Conservation (phyloP, 164 flowering plant genomes). For the Paratinospora sagittata region DNA sequence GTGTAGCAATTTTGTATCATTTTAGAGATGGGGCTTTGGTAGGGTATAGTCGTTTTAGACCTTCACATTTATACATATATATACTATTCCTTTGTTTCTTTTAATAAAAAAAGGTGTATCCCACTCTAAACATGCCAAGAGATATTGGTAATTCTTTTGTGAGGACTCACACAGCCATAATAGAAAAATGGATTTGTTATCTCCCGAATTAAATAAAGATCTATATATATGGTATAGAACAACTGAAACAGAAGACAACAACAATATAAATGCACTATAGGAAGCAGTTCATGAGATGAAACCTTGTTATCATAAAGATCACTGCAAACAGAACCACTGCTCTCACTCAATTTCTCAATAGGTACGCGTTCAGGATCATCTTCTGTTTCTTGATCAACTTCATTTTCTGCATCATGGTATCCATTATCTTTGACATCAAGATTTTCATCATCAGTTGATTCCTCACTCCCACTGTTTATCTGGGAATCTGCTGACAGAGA, state of each 20-base stretch:
- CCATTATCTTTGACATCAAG: constrained; percentile 64
- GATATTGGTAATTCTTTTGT: no score
- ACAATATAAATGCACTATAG: background rate
- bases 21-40: no score
- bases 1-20: no score
- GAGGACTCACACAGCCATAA: no score
- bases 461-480: constrained; percentile 79
- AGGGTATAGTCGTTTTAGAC: no score
- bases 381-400: constrained; percentile 65
- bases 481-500: constrained; percentile 85
- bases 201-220: no score
- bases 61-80: no score
- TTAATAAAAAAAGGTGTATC: no score
- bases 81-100: no score
- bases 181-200: no score
- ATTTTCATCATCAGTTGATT: constrained; percentile 74
- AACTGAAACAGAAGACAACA: background rate
- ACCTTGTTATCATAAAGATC: constrained; percentile 97
- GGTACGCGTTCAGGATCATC: constrained; percentile 67
- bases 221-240: no score
- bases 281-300: constrained; percentile 2
- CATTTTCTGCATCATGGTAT: constrained; percentile 86
- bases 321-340: constrained; percentile 77
- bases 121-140: no score
- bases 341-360: constrained; percentile 88